Evolutionary conservation across 495 filamentous ascomycete species (phyloP).

Genomic region (Aspergillus sclerotioniger): DNA sequence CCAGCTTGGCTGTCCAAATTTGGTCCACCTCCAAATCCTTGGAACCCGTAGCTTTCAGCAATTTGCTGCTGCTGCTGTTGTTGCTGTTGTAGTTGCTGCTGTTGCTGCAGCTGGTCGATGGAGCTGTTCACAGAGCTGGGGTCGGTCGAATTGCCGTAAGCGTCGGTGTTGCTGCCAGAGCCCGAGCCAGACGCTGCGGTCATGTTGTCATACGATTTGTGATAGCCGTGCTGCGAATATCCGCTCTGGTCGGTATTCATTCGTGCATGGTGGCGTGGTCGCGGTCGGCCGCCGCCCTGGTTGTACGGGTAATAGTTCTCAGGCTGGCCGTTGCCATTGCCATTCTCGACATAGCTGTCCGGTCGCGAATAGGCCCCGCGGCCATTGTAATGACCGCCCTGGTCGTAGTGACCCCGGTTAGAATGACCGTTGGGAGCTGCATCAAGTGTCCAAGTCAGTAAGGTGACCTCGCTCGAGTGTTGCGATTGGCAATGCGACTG

Average conservation of each 20-base stretch:
- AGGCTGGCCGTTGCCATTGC: constrained; percentile 43
- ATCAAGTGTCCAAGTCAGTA: constrained; percentile 14
- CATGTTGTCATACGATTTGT: constrained; percentile 79
- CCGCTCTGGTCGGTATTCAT: constrained; percentile 53
- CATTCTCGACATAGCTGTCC: constrained; percentile 54
- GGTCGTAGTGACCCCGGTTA: constrained; percentile 46
- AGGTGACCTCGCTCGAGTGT: not conserved
- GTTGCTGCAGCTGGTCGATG: constrained; percentile 66
- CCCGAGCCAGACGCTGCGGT: constrained; percentile 70
- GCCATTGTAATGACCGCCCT: constrained; percentile 50
- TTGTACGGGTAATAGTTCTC: constrained; percentile 41
- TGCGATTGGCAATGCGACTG: not conserved
- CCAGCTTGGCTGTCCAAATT: constrained; percentile 18
- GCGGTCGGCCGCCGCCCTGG: constrained; percentile 25
- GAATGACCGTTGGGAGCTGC: constrained; percentile 33
- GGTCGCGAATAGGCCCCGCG: constrained; percentile 51
- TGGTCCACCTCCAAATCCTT: constrained; percentile 47
- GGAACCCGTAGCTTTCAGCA: constrained; percentile 55
- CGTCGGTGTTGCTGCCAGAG: constrained; percentile 61
- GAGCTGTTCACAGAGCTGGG: constrained; percentile 91
- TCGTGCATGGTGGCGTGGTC: constrained; percentile 47
- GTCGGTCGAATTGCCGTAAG: constrained; percentile 78
- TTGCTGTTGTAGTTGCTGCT: constrained; percentile 42
- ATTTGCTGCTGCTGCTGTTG: constrained; percentile 43
- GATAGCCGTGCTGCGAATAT: constrained; percentile 66